Evolutionary conservation across 1,139 yeast species (phyloP).

Genomic region (Taphrina betulina): DNA sequence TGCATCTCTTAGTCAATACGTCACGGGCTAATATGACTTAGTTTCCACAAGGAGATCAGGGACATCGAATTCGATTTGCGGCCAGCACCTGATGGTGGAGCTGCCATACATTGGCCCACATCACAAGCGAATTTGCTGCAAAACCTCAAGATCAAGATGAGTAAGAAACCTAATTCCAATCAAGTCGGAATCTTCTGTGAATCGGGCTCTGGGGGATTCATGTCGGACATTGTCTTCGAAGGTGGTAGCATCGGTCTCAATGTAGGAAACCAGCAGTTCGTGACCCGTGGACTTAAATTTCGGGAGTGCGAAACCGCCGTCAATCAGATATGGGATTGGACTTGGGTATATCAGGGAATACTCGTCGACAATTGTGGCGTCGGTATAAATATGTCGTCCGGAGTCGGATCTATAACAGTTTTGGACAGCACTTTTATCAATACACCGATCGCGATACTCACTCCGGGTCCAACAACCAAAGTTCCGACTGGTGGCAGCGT

Average conservation of each 20-base stretch:
- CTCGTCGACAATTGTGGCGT: constrained; percentile 29
- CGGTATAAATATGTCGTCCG: constrained; percentile 25
- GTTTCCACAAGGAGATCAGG: constrained; percentile 34
- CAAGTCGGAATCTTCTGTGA: constrained; percentile 34
- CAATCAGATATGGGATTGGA: constrained; percentile 30
- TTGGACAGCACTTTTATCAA: constrained; percentile 12
- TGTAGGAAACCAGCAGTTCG: constrained; percentile 36
- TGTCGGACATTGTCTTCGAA: constrained; percentile 34
- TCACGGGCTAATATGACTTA: too few species aligned
- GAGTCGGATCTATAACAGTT: constrained; percentile 10
- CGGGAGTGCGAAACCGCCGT: constrained; percentile 32
- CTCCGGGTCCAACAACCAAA: constrained; percentile 1
- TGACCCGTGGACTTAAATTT: constrained; percentile 30
- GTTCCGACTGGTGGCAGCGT: constrained; percentile 17
- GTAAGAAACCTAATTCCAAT: not conserved
- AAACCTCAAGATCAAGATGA: constrained; percentile 33
- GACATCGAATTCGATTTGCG: constrained; percentile 30
- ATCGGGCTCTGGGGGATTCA: constrained; percentile 35
- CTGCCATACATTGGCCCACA: constrained; percentile 35
- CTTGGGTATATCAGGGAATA: constrained; percentile 32
- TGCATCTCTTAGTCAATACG: too few species aligned
- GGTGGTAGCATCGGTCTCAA: constrained; percentile 34
- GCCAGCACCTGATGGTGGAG: constrained; percentile 10
- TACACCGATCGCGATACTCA: constrained; percentile 18
- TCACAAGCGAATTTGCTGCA: constrained; percentile 35